A percentile compares a stretch with the other conserved stretches of the same genome.
Conservation (phyloP, 352 stramenopile genomes). For the Elongisporangium anandrum region DNA sequence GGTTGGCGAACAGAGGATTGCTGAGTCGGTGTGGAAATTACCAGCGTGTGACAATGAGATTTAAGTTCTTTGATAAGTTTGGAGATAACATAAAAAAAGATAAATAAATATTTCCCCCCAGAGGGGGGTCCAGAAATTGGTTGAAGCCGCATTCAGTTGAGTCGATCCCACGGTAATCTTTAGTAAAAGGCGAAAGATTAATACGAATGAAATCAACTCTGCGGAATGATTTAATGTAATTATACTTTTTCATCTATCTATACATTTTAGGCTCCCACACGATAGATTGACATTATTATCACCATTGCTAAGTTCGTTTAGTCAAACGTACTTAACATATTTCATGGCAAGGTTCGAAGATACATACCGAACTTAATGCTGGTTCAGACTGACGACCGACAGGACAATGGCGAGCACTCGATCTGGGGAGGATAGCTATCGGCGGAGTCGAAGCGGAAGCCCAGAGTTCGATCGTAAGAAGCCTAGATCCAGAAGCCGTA, state of each 20-base stretch:
- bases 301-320: neutral
- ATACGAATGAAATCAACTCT: slow-evolving; percentile 75
- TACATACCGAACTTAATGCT: neutral
- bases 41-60: too few relatives aligned
- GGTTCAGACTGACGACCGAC: neutral
- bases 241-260: neutral
- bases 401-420: neutral
- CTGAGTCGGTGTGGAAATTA: too few relatives aligned
- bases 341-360: neutral
- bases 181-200: slow-evolving; percentile 95
- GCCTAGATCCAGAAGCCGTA: neutral
- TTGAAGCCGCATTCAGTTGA: slow-evolving; percentile 71
- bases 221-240: slow-evolving; percentile 27
- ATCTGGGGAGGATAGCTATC: too few relatives aligned
- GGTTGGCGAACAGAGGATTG: too few relatives aligned
- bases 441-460: neutral
- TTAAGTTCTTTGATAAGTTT: too few relatives aligned
- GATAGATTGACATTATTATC: neutral
- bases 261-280: neutral
- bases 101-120: slow-evolving; percentile 16
- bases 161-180: slow-evolving; percentile 90
- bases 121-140: slow-evolving; percentile 63
- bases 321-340: too few relatives aligned
- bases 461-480: neutral
- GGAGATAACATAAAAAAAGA: too few relatives aligned